A percentile compares a stretch with the other conserved stretches of the same genome.
Conservation (phyloP, 305 asterid species). For the Fraxinus sp. region DNA sequence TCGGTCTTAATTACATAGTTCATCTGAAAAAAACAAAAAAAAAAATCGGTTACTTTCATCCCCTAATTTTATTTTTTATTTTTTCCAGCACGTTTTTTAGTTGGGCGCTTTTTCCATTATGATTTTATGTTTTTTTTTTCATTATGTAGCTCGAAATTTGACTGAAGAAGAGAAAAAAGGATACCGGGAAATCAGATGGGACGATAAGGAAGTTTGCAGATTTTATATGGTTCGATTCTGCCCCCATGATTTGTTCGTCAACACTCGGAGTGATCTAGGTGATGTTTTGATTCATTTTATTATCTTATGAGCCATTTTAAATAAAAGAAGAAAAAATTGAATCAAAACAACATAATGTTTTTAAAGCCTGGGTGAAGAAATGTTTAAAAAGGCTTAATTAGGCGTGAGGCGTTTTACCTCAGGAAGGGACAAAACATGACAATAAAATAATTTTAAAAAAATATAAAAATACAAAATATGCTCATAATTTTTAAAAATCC, state of each 20-base stretch:
- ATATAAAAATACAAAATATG: not conserved
- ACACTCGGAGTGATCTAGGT: constrained; percentile 94
- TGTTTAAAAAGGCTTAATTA: not conserved
- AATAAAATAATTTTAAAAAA: not conserved
- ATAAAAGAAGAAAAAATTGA: not conserved
- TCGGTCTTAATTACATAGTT: not conserved
- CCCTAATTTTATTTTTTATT: not conserved
- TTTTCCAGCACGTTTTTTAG: constrained; percentile 2
- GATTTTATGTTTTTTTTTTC: not conserved
- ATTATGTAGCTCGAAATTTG: constrained; percentile 69
- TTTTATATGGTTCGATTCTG: constrained; percentile 93
- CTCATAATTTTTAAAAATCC: not conserved
- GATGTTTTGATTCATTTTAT: constrained; percentile 23
- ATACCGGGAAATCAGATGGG: constrained; percentile 86
- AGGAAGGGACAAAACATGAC: not conserved
- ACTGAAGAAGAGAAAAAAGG: constrained; percentile 93
- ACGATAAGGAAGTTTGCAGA: constrained; percentile 87
- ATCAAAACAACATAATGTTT: not conserved
- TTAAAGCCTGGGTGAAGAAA: not conserved
- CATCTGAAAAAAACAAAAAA: no score
- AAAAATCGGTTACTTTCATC: not conserved
- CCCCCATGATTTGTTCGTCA: constrained; percentile 94
- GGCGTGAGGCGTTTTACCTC: not conserved
- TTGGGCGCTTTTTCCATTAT: constrained; percentile 3
- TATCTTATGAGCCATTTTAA: not conserved